phyloP scores from a whole-genome alignment of 345 rosid genomes.

The Corchorus capsularis region DNA sequence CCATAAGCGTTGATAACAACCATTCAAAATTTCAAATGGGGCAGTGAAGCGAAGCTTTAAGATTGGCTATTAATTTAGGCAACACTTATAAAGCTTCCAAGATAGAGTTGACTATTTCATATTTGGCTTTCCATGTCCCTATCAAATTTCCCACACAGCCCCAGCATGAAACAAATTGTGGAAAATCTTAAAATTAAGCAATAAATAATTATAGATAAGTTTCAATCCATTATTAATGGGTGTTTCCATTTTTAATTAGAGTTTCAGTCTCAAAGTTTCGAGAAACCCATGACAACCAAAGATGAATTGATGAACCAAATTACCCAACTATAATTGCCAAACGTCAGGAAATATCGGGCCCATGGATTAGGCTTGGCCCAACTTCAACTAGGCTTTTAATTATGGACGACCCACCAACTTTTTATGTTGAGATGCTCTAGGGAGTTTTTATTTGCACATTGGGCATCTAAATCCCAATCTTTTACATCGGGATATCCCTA shows the following conservation, averaged over 20 bases:
- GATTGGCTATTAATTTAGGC: background rate
- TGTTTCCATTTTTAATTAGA: background rate
- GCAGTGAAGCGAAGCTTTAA: background rate
- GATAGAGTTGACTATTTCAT: background rate
- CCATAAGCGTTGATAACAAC: background rate
- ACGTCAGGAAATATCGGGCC: too few species aligned
- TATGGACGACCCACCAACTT: too few species aligned
- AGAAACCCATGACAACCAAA: background rate
- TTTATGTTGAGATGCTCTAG: too few species aligned
- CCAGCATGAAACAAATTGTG: conserved; percentile 1
- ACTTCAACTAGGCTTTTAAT: too few species aligned
- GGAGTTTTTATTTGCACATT: too few species aligned
- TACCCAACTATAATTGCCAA: too few species aligned
- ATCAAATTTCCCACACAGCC: background rate
- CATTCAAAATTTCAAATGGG: too few species aligned
- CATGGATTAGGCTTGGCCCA: too few species aligned
- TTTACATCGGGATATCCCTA: too few species aligned
- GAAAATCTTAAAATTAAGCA: background rate
- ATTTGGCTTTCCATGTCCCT: background rate
- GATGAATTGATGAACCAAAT: too few species aligned
- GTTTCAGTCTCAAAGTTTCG: background rate
- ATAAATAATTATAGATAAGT: background rate
- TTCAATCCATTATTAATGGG: background rate
- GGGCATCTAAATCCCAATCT: too few species aligned
- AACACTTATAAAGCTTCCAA: background rate